Evolutionary conservation across 768 basidiomycete species (phyloP), one percentile per base, ranked within the genome.

Genomic region (Suillus bovinus): DNA sequence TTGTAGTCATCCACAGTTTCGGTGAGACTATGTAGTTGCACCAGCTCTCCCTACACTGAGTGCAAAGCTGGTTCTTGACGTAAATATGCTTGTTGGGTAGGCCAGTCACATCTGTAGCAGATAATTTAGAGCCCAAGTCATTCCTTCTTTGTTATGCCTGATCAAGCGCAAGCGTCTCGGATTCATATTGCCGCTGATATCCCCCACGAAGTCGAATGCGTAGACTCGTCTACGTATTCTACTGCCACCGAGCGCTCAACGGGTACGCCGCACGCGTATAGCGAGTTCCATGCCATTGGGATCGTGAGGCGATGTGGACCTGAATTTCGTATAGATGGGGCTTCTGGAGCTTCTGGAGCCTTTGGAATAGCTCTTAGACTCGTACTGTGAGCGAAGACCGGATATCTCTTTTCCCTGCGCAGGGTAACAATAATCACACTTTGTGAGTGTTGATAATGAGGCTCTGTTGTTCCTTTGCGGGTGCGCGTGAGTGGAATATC

Each of bases 1-100:
- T 50, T 62, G 55, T 69, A 69, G 38, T 63, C 69, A 53, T 67
- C 63, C 1, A 22, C 64, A 5, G 29, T n/a, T 27, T 66, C 68
- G 6, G 66, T 34, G 34, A 66, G 57, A 38, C 38, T 16, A 39
- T 39, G 38, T 39, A 39, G 5, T 16, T 39, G 16, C 13, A 16
- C 17, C 14, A 7, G 17, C 6, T 39, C 38, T 39, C 39, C 39
- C 6, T 39, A 39, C 17, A 16, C 39, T 39, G 16, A 39, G 39
- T 17, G 11, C 36, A 42, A 42, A n/a, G 20, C 44, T 46, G 22
- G 41, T 42, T n/a, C 20, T 42, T 42, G 20, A 42, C 20, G 20
- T n/a, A 42, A 42, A n/a, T n/a, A n/a, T 42, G 9, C 17, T n/a
- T 42, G 42, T n/a, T 44, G 42, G n/a, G 42, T 10, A 44, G n/a